A percentile compares a stretch with the other conserved stretches of the same genome.
phyloP scores from a whole-genome alignment of 345 rosid genomes.

The Noccaea caerulescens region DNA sequence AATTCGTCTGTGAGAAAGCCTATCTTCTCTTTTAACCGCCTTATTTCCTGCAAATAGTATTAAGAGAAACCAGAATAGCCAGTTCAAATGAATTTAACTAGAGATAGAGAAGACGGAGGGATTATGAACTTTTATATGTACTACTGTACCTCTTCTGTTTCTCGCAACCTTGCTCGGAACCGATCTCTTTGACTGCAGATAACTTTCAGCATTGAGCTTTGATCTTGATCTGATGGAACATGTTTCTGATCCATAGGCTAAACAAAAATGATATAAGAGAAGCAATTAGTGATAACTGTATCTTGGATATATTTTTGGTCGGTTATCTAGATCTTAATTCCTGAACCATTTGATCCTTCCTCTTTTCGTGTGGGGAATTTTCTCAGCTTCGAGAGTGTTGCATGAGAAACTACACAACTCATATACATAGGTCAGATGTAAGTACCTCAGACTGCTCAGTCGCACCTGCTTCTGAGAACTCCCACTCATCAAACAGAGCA shows the following conservation, averaged over 20 bases:
- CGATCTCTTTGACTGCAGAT: conserved; percentile 95
- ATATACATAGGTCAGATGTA: conserved; percentile 17
- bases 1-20: conserved; percentile 71
- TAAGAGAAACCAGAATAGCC: neutral
- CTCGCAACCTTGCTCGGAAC: conserved; percentile 79
- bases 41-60: conserved; percentile 63
- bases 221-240: conserved; percentile 82
- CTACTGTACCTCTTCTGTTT: conserved; percentile 83
- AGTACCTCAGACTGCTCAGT: conserved; percentile 76
- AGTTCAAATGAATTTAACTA: conserved; percentile 5
- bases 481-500: conserved; percentile 85
- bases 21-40: conserved; percentile 86
- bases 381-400: conserved; percentile 14
- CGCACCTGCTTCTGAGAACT: conserved; percentile 79
- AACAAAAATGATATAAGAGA: conserved; percentile 9
- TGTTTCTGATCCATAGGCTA: conserved; percentile 76
- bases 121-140: neutral
- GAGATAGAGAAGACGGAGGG: neutral
- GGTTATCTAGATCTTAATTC: conserved; percentile 20
- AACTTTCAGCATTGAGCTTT: conserved; percentile 97
- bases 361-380: neutral
- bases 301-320: conserved; percentile 1
- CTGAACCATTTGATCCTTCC: neutral
- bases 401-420: conserved; percentile 7
- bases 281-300: conserved; percentile 1